These are phyloP conservation scores for Cephaloascus fragrans DNA, from an alignment of 805 yeast species.

Conservation along the genomic window DNA sequence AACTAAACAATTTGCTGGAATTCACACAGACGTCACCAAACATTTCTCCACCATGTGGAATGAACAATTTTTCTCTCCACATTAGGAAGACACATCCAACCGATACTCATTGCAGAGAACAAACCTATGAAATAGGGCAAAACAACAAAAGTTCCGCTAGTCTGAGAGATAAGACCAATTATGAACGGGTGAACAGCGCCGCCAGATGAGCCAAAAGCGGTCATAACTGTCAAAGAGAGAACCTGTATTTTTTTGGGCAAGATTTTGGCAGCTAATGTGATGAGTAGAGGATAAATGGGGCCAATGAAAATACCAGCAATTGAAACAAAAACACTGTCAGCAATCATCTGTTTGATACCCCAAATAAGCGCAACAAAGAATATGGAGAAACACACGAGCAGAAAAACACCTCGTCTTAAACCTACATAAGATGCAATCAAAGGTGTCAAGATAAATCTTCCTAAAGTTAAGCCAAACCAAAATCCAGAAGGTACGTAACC, in stretches of 20 bases:
- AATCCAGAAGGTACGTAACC: slow-evolving; percentile 62
- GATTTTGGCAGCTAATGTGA: slow-evolving; percentile 30
- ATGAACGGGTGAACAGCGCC: slow-evolving; percentile 48
- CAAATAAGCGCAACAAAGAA: slow-evolving; percentile 33
- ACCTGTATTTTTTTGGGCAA: slow-evolving; percentile 43
- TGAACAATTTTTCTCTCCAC: slow-evolving; percentile 6
- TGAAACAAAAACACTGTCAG: slow-evolving; percentile 36
- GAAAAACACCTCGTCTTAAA: slow-evolving; percentile 30
- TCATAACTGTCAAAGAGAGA: slow-evolving; percentile 37
- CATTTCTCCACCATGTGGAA: slow-evolving; percentile 6
- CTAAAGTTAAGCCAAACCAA: slow-evolving; percentile 64
- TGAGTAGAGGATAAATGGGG: slow-evolving; percentile 51
- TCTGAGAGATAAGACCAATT: slow-evolving; percentile 39
- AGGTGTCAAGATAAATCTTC: slow-evolving; percentile 43
- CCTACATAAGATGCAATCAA: slow-evolving; percentile 28
- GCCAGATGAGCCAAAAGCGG: slow-evolving; percentile 49
- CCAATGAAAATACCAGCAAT: slow-evolving; percentile 54
- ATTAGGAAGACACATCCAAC: slow-evolving; percentile 34
- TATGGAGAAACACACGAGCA: slow-evolving; percentile 23
- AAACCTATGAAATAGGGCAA: slow-evolving; percentile 36
- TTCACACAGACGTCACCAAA: too few relatives aligned
- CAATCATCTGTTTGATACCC: slow-evolving; percentile 33
- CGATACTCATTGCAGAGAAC: slow-evolving; percentile 18
- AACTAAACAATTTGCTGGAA: too few relatives aligned
- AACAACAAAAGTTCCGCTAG: slow-evolving; percentile 35